Evolutionary conservation across 2,329 filamentous ascomycete genomes (phyloP).

Genomic region (Escovopsis sp.): DNA sequence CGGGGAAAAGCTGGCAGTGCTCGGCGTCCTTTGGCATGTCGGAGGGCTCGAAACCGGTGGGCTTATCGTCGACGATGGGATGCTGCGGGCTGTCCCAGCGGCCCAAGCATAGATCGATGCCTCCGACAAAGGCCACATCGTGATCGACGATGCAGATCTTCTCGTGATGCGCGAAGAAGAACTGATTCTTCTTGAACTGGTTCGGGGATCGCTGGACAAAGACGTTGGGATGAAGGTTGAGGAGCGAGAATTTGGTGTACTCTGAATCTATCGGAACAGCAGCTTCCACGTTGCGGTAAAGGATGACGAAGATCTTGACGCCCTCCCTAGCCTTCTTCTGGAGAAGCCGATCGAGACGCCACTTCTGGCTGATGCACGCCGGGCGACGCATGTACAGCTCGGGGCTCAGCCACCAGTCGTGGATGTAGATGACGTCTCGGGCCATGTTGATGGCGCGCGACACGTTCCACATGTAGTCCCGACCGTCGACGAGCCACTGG

Average conservation of each 20-base stretch:
- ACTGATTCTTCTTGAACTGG: conserved; percentile 96
- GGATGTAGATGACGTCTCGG: conserved; percentile 94
- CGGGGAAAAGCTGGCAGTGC: conserved; percentile 90
- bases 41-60: conserved; percentile 78
- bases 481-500: conserved; percentile 90
- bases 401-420: conserved; percentile 97
- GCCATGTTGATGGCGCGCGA: conserved; percentile 94
- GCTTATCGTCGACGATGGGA: conserved; percentile 77
- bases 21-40: conserved; percentile 71
- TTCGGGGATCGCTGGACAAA: conserved; percentile 94
- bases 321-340: conserved; percentile 87
- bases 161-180: conserved; percentile 98
- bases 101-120: conserved; percentile 92
- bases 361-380: conserved; percentile 92
- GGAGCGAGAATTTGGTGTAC: conserved; percentile 90
- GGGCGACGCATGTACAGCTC: conserved; percentile 91
- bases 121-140: conserved; percentile 86
- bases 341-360: conserved; percentile 85
- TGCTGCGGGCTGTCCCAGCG: conserved; percentile 96
- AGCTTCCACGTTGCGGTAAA: conserved; percentile 95
- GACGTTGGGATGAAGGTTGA: conserved; percentile 90
- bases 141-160: conserved; percentile 97
- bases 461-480: conserved; percentile 99
- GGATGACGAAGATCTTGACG: conserved; percentile 93
- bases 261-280: conserved; percentile 96